A percentile compares a stretch with the other conserved stretches of the same genome.
Conservation (phyloP, 2,329 filamentous ascomycete species). For the Sporothrix inflata region DNA sequence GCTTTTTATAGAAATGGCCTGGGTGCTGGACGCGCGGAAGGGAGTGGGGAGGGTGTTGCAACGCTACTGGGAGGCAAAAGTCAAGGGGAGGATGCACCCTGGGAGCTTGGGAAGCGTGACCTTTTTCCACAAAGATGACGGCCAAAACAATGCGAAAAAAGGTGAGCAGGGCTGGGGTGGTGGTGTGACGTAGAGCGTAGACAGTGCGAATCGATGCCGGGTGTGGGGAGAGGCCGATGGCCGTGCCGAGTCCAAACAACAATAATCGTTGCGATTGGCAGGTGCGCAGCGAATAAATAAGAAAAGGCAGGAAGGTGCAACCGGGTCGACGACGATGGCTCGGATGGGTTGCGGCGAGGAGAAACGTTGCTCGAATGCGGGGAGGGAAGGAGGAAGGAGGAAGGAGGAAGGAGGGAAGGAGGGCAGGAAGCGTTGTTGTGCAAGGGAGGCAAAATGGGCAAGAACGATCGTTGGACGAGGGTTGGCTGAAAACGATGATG, state of each 20-base stretch:
- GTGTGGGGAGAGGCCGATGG: not conserved
- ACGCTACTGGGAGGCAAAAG: not conserved
- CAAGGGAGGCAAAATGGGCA: constrained; percentile 2
- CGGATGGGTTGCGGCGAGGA: not conserved
- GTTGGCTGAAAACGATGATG: constrained; percentile 11
- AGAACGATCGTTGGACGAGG: not conserved
- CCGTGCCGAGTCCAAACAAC: not conserved
- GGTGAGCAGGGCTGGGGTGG: not conserved
- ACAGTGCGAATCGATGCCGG: not conserved
- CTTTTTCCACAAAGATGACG: not conserved
- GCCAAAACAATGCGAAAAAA: not conserved
- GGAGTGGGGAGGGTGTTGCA: not conserved
- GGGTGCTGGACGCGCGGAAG: not conserved
- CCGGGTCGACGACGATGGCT: not conserved
- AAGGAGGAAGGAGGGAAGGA: too few species aligned
- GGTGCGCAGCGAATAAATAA: not conserved
- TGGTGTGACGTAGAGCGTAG: constrained; percentile 13
- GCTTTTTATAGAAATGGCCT: not conserved
- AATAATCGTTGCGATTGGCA: not conserved
- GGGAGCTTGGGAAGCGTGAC: not conserved
- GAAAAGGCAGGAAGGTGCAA: not conserved
- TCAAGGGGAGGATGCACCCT: not conserved
- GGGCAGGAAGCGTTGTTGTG: not conserved
- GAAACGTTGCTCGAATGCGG: not conserved
- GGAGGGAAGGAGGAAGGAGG: too few species aligned